Conservation (phyloP, 2,329 filamentous ascomycete genomes). For the Pseudogymnoascus sp. region DNA sequence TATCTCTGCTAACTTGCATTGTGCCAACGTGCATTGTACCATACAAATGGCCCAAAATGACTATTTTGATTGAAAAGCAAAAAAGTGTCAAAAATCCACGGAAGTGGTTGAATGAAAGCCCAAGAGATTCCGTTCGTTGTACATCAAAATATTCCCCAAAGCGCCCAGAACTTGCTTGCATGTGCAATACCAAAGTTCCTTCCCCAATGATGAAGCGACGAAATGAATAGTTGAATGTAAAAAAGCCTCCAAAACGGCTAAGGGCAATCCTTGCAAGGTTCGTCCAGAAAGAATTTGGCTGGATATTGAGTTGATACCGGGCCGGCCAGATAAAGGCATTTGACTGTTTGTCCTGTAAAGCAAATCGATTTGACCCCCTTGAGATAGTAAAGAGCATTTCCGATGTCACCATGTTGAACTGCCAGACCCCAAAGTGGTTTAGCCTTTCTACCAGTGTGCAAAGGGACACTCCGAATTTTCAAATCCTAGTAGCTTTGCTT, state of each 20-base stretch:
- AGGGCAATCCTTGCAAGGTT: not conserved
- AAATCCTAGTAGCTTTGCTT: not conserved
- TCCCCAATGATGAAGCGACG: not conserved
- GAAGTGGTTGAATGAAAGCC: not conserved
- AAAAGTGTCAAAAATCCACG: not conserved
- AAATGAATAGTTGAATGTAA: not conserved
- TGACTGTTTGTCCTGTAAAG: not conserved
- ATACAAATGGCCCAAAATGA: slow-evolving; percentile 7
- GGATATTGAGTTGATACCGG: not conserved
- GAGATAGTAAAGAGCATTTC: not conserved
- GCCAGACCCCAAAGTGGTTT: not conserved
- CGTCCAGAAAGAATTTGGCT: not conserved
- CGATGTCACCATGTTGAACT: not conserved
- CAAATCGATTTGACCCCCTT: not conserved
- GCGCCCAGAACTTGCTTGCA: not conserved
- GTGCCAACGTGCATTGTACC: slow-evolving; percentile 6
- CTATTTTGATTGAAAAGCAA: slow-evolving; percentile 6
- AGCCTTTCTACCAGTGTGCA: not conserved
- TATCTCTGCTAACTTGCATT: not conserved
- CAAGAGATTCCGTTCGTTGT: not conserved
- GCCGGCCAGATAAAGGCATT: not conserved
- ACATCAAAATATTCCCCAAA: not conserved
- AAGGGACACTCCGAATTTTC: not conserved
- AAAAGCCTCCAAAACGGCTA: not conserved
- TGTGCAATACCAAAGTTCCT: not conserved